Evolutionary conservation across 257 asterid genomes (phyloP), one percentile per base, ranked within the genome.

Genomic region (Coffea eugenioides): DNA sequence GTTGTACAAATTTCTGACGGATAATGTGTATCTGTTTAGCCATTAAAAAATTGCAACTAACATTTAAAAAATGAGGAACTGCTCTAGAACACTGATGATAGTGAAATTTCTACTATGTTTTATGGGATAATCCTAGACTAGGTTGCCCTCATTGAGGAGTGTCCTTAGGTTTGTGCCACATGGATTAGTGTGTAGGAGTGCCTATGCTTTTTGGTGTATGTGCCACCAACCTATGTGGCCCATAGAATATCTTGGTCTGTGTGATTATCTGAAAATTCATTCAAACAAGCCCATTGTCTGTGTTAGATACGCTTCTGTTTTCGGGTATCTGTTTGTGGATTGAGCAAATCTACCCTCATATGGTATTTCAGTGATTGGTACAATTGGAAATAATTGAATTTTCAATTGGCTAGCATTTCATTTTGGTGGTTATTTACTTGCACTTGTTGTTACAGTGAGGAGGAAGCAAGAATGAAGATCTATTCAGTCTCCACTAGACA

Each of bases 381-480:
- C 18, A 31, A 18, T 6, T 27, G 16, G 36, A 65, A 11, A 0
- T 10, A 23, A n/a, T 62, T 23, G 34, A 34, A 23, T 23, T 64
- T n/a, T 64, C 6, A 25, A 31, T 27, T 27, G 21, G 13, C 11
- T 65, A 3, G 43, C 43, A 2, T 65, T 65, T 20, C 25, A 1
- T 39, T 27, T 48, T 78, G 18, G 8, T 72, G n/a, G 23, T 16
- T 64, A 10, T 51, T 36, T 1, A 0, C 1, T 74, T 45, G 18
- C 31, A 20, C 56, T 77, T 79, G 41, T 27, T 36, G 25, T 20
- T 82, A 74, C 86, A 96, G 99, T 51, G 97, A 92, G 85, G 94
- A 94, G 56, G 99, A 96, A 83, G 98, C 99, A 2, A 87, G 98
- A 79, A 92, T 87, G 99, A 96, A 96, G 71, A 91, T 94, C 18